Evolutionary conservation across 345 rosid genomes (phyloP).

Genomic region (Aethionema arabicum): DNA sequence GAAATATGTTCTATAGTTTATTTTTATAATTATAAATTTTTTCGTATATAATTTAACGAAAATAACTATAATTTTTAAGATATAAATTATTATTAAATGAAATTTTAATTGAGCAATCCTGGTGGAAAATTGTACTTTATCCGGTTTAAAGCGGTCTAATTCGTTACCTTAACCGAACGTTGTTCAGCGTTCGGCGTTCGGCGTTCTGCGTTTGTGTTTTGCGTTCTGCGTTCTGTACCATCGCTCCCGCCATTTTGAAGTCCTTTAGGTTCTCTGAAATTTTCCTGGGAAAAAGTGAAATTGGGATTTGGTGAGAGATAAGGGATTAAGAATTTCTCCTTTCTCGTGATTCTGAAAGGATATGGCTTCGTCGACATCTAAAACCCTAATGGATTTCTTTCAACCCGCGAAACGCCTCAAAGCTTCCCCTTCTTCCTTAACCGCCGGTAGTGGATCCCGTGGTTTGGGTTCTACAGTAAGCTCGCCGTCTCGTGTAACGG

Average conservation of each 20-base stretch:
- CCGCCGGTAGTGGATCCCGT: slow-evolving; percentile 22
- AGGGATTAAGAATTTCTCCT: background rate
- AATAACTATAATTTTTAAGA: no score
- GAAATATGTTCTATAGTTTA: no score
- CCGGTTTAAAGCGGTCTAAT: slow-evolving; percentile 16
- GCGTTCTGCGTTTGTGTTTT: no score
- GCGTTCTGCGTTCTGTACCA: background rate
- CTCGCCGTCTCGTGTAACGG: slow-evolving; percentile 30
- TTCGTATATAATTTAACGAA: no score
- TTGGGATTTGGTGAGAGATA: background rate
- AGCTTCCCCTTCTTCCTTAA: slow-evolving; percentile 33
- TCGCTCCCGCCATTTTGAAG: slow-evolving; percentile 30
- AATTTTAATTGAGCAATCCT: slow-evolving; percentile 24
- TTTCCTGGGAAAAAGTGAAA: background rate
- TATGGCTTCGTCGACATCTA: slow-evolving; percentile 59
- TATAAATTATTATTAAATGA: no score
- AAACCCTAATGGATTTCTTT: slow-evolving; percentile 61
- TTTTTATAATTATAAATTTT: no score
- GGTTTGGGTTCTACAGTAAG: slow-evolving; percentile 19
- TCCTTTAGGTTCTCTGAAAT: background rate
- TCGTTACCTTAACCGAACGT: no score
- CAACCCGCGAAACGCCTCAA: slow-evolving; percentile 77
- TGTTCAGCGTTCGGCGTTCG: no score
- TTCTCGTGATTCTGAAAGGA: slow-evolving; percentile 6
- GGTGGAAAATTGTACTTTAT: slow-evolving; percentile 22